Conservation (phyloP, 2,329 filamentous ascomycete species). For the Rutstroemia sp. region DNA sequence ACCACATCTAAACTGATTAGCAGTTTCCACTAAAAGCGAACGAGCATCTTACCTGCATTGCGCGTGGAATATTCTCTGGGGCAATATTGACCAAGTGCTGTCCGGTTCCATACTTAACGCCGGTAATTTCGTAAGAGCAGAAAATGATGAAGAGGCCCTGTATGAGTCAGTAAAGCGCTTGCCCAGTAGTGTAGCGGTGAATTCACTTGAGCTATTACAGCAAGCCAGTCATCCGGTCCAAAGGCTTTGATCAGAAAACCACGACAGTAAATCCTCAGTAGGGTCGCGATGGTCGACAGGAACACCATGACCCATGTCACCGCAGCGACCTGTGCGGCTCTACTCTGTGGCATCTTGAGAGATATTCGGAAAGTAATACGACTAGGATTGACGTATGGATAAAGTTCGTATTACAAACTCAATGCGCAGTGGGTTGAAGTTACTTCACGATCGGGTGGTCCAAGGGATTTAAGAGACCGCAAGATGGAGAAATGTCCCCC, state of each 20-base stretch:
- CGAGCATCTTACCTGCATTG: background rate
- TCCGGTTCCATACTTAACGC: background rate
- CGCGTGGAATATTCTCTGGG: background rate
- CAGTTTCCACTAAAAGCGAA: too few relatives aligned
- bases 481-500: too few relatives aligned
- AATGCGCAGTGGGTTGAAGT: too few relatives aligned
- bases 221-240: background rate
- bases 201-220: background rate
- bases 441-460: too few relatives aligned
- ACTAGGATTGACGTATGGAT: too few relatives aligned
- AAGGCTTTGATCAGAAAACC: background rate
- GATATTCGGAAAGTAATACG: too few relatives aligned
- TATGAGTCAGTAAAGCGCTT: background rate
- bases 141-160: background rate
- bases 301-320: background rate
- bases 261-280: background rate
- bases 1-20: conserved; percentile 25
- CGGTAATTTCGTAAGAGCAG: background rate
- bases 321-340: background rate
- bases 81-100: background rate
- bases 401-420: too few relatives aligned
- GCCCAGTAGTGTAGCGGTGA: background rate
- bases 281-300: background rate
- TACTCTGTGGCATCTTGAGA: too few relatives aligned
- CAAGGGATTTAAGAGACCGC: too few relatives aligned